phyloP scores from a whole-genome alignment of 768 basidiomycete genomes.

The Sarcomyxa edulis region DNA sequence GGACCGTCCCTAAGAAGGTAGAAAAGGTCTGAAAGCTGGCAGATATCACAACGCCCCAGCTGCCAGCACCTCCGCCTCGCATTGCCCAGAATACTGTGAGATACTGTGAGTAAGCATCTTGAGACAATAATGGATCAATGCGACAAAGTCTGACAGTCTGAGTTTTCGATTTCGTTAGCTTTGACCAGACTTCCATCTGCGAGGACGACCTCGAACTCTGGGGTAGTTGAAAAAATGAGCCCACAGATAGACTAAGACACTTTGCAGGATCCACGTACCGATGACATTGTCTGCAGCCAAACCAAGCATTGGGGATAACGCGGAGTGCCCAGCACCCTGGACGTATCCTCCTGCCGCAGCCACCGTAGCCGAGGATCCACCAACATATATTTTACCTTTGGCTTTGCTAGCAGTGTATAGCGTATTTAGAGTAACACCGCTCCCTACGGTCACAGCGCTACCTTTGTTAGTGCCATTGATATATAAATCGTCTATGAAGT shows the following conservation, averaged over 20 bases:
- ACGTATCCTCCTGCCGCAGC: slow-evolving; percentile 36
- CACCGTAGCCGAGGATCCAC: slow-evolving; percentile 21
- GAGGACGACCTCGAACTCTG: slow-evolving; percentile 34
- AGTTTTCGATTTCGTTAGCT: slow-evolving; percentile 31
- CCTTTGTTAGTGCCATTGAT: slow-evolving; percentile 16
- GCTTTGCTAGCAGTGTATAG: slow-evolving; percentile 16
- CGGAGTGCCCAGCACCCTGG: slow-evolving; percentile 31
- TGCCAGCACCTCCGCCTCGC: no score
- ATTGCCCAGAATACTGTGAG: no score
- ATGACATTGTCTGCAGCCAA: slow-evolving; percentile 26
- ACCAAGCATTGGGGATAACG: slow-evolving; percentile 22
- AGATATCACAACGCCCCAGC: no score
- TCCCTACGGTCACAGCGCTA: slow-evolving; percentile 20
- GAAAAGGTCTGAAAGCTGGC: no score
- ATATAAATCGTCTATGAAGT: slow-evolving; percentile 14
- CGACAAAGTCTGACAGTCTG: no score
- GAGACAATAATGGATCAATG: no score
- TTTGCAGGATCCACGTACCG: no score
- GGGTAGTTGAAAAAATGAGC: no score
- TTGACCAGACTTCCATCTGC: slow-evolving; percentile 31
- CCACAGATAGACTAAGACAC: no score
- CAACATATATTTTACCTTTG: slow-evolving; percentile 19
- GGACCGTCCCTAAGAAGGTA: no score
- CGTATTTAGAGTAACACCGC: slow-evolving; percentile 17
- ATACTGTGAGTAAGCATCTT: no score